These are phyloP conservation scores for Candida suzukii DNA, from an alignment of 805 yeast species.

Conservation along the genomic window DNA sequence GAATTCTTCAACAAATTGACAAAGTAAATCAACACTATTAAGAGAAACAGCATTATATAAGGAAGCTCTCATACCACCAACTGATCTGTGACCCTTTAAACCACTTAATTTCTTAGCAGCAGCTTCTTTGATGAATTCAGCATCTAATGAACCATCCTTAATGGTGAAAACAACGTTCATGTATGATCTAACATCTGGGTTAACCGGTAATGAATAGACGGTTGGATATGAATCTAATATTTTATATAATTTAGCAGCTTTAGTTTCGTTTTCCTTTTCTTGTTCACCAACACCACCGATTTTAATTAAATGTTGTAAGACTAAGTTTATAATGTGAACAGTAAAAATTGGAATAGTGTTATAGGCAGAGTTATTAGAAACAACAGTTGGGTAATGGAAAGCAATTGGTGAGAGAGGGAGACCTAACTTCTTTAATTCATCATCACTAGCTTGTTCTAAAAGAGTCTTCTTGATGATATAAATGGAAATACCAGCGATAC, in stretches of 20 bases:
- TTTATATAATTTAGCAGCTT: constrained; percentile 57
- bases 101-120: constrained; percentile 57
- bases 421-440: constrained; percentile 46
- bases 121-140: constrained; percentile 65
- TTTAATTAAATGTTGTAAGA: constrained; percentile 51
- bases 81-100: constrained; percentile 92
- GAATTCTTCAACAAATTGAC: constrained; percentile 51
- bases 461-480: constrained; percentile 83
- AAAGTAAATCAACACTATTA: constrained; percentile 51
- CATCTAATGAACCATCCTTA: constrained; percentile 50
- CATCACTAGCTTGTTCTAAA: constrained; percentile 60
- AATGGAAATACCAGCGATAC: constrained; percentile 90
- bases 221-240: constrained; percentile 61
- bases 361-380: constrained; percentile 85
- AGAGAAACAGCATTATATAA: constrained; percentile 79
- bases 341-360: constrained; percentile 95
- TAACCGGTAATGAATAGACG: constrained; percentile 63
- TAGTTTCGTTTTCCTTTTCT: constrained; percentile 47
- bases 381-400: constrained; percentile 78
- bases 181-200: constrained; percentile 57
- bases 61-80: constrained; percentile 95
- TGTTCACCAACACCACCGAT: constrained; percentile 71
- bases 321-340: constrained; percentile 77
- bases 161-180: constrained; percentile 94
- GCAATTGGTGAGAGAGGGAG: constrained; percentile 88